phyloP scores from a whole-genome alignment of 176 grass and related monocot species.

The Rhipidocladum racemiflorum region DNA sequence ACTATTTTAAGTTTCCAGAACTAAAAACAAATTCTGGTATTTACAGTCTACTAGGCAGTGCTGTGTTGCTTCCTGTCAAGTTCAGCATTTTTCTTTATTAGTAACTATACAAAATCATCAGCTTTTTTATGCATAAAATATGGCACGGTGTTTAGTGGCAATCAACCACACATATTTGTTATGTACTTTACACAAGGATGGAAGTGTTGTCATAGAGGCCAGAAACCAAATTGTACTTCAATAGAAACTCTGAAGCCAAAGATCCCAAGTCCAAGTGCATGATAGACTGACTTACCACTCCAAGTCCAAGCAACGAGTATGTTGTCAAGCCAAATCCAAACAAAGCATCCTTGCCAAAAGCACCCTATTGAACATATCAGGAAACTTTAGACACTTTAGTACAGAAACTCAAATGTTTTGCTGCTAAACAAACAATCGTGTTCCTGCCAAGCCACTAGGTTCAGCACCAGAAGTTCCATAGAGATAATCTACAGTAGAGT shows the following conservation, averaged over 20 bases:
- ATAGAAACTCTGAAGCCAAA: background rate
- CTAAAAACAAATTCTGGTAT: background rate
- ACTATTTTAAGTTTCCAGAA: background rate
- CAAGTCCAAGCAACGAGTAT: conserved; percentile 87
- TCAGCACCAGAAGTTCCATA: background rate
- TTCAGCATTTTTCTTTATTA: conserved; percentile 5
- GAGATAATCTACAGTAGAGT: background rate
- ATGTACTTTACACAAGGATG: background rate
- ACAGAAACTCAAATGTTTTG: background rate
- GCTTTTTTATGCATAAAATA: background rate
- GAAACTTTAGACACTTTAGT: conserved; percentile 24
- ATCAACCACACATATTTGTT: background rate
- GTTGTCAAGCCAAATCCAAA: conserved; percentile 94
- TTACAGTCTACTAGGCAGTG: background rate
- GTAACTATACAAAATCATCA: background rate
- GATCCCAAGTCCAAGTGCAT: background rate
- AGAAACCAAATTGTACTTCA: background rate
- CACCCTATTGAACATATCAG: conserved; percentile 59
- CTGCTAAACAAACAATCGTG: conserved; percentile 6
- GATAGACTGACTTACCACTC: conserved; percentile 61
- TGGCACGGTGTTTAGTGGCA: background rate
- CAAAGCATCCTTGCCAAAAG: conserved; percentile 74
- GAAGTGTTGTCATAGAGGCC: background rate
- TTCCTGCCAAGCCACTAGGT: background rate
- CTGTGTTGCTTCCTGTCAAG: background rate